These are phyloP conservation scores for Fraxinus pennsylvanica DNA, from an alignment of 257 asterid species.

Conservation along the genomic window DNA sequence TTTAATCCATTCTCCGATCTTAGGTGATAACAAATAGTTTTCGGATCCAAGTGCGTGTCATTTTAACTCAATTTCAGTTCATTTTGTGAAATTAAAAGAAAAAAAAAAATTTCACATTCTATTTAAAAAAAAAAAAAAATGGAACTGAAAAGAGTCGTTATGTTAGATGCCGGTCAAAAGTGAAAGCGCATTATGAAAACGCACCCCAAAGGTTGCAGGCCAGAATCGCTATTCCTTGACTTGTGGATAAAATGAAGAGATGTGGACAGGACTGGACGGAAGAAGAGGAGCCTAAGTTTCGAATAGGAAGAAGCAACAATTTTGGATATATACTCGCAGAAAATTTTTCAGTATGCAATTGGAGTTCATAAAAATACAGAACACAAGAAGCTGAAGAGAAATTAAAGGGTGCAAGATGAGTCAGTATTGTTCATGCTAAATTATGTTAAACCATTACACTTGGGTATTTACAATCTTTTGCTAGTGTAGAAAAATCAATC, in stretches of 20 bases:
- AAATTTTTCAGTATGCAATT: not conserved
- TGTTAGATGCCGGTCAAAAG: not conserved
- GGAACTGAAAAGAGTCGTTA: no score
- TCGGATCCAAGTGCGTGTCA: no score
- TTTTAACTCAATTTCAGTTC: no score
- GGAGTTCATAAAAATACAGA: not conserved
- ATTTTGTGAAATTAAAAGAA: no score
- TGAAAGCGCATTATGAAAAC: not conserved
- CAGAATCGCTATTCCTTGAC: not conserved
- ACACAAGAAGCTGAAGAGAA: not conserved
- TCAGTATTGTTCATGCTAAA: not conserved
- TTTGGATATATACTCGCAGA: not conserved
- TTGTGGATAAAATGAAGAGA: slow-evolving; percentile 29
- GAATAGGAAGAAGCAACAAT: not conserved
- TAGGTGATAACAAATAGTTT: no score
- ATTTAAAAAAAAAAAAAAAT: no score
- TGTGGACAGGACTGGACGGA: slow-evolving; percentile 27
- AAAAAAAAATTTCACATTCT: no score
- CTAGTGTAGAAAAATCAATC: slow-evolving; percentile 1
- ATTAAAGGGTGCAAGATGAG: not conserved
- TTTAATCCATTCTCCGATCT: no score
- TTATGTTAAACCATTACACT: not conserved
- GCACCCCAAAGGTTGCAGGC: not conserved
- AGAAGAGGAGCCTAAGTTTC: not conserved
- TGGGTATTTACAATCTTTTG: not conserved